These are phyloP conservation scores for Mycena epipterygia DNA, from an alignment of 768 basidiomycete species.

Conservation along the genomic window DNA sequence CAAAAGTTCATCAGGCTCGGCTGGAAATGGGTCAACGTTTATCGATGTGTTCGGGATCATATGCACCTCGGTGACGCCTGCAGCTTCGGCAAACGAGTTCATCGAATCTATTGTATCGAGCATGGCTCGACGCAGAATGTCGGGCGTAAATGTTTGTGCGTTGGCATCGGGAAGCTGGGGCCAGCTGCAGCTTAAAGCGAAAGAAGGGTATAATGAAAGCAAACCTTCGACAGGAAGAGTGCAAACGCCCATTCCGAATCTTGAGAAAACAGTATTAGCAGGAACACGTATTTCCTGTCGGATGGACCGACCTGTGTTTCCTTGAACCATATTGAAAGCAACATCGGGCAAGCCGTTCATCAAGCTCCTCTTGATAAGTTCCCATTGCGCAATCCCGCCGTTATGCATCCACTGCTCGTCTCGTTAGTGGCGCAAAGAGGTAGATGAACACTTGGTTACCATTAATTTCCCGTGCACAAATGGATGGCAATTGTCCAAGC, in stretches of 20 bases:
- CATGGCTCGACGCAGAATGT: conserved; percentile 87
- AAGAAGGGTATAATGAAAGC: conserved; percentile 12
- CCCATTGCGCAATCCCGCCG: conserved; percentile 91
- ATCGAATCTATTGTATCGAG: conserved; percentile 85
- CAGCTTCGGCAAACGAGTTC: conserved; percentile 81
- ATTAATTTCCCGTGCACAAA: conserved; percentile 94
- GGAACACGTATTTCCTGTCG: background rate
- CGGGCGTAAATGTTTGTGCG: conserved; percentile 80
- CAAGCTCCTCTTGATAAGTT: conserved; percentile 82
- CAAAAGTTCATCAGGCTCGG: conserved; percentile 97
- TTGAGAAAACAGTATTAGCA: conserved; percentile 40
- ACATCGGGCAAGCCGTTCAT: conserved; percentile 85
- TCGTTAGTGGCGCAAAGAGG: conserved; percentile 12
- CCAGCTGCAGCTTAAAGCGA: conserved; percentile 16
- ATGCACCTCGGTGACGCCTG: conserved; percentile 77
- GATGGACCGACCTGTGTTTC: conserved; percentile 85
- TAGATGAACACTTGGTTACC: conserved; percentile 59
- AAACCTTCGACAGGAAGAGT: conserved; percentile 86
- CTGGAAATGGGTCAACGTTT: conserved; percentile 48
- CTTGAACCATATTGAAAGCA: conserved; percentile 88
- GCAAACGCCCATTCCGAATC: conserved; percentile 99
- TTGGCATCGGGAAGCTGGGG: conserved; percentile 83
- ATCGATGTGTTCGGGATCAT: background rate
- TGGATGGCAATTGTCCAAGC: conserved; percentile 95
- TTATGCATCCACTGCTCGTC: conserved; percentile 93